phyloP scores from a whole-genome alignment of 2,329 filamentous ascomycete genomes.

The Alternaria ethzedia region DNA sequence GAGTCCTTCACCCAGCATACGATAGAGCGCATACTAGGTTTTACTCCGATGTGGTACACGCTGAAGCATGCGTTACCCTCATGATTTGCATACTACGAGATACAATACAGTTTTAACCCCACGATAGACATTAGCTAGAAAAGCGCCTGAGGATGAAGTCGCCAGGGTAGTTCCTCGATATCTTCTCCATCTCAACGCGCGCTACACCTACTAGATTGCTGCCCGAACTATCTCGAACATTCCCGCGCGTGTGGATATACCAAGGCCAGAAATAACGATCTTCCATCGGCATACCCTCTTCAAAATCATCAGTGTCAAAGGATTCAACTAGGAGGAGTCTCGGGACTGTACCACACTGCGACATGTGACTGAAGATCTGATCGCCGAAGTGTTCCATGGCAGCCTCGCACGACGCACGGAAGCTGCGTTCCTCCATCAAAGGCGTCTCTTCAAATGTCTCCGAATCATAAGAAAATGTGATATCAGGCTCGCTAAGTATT shows the following conservation, averaged over 20 bases:
- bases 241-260: neutral
- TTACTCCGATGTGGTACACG: neutral
- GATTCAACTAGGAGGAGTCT: neutral
- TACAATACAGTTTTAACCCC: neutral
- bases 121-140: neutral
- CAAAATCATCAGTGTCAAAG: neutral
- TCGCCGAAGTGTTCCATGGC: neutral
- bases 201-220: neutral
- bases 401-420: neutral
- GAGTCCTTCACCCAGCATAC: neutral
- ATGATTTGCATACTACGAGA: neutral
- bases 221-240: neutral
- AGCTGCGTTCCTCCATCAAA: neutral
- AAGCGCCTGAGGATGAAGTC: neutral
- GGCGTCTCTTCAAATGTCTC: neutral
- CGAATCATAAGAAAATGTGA: neutral
- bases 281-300: neutral
- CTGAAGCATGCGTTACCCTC: neutral
- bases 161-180: neutral
- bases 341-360: neutral
- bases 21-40: neutral
- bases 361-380: neutral
- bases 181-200: neutral
- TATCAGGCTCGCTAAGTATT: neutral
- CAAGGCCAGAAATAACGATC: neutral